These are phyloP conservation scores for Hymenoscyphus fructigenus DNA, from an alignment of 2,329 filamentous ascomycete genomes.

Conservation along the genomic window DNA sequence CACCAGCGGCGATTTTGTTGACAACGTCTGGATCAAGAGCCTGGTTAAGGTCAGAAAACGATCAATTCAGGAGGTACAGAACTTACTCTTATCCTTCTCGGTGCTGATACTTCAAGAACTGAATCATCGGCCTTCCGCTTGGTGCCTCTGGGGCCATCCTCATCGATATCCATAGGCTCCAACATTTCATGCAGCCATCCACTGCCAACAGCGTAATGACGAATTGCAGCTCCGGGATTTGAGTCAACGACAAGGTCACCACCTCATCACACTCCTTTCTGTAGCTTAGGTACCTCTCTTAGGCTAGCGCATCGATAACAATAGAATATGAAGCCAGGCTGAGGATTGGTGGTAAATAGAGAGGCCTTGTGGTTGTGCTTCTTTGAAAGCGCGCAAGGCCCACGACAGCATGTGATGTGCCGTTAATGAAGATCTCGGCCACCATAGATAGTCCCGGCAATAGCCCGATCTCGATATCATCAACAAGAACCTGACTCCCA, in stretches of 20 bases:
- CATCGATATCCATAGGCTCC: constrained; percentile 46
- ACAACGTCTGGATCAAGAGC: constrained; percentile 89
- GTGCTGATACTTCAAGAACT: constrained; percentile 39
- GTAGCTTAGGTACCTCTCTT: not conserved
- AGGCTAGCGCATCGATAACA: not conserved
- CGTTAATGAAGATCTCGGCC: not conserved
- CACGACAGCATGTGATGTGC: constrained; percentile 11
- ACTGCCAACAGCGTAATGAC: not conserved
- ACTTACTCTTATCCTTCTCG: constrained; percentile 49
- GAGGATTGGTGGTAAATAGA: not conserved
- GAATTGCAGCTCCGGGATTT: not conserved
- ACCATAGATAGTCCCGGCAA: not conserved
- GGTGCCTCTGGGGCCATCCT: constrained; percentile 32
- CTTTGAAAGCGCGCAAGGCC: constrained; percentile 1
- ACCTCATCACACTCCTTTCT: not conserved
- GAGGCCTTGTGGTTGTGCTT: not conserved
- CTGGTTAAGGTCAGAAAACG: constrained; percentile 47
- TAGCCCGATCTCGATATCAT: not conserved
- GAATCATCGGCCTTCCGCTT: constrained; percentile 52
- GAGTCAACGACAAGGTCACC: not conserved
- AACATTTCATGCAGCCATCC: constrained; percentile 22
- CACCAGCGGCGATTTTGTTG: constrained; percentile 97
- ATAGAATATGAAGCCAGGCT: not conserved
- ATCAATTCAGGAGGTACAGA: not conserved
- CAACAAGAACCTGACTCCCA: not conserved